phyloP scores from a whole-genome alignment of 352 stramenopile genomes.

The Phytophthora meadii region DNA sequence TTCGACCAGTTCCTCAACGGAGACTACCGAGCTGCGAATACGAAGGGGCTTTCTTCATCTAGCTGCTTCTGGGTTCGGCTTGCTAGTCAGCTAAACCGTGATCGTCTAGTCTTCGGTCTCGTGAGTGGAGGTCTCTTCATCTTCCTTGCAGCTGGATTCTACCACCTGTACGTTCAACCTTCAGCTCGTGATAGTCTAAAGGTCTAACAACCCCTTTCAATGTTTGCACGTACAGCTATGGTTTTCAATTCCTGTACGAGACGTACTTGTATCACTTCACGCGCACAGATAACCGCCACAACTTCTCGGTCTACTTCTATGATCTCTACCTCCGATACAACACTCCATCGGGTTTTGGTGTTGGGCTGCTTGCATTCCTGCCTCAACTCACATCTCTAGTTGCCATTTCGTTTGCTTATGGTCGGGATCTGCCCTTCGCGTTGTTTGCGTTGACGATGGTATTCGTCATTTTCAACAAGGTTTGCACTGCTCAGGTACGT shows the following conservation, averaged over 20 bases:
- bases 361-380: conserved; percentile 86
- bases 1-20: conserved; percentile 68
- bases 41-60: conserved; percentile 53
- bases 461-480: conserved; percentile 99
- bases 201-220: neutral
- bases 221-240: conserved; percentile 61
- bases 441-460: conserved; percentile 98
- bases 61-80: conserved; percentile 65
- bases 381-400: conserved; percentile 83
- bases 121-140: conserved; percentile 90
- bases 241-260: conserved; percentile 95
- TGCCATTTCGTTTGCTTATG: conserved; percentile 75
- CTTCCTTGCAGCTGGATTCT: conserved; percentile 83
- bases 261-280: conserved; percentile 99
- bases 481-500: conserved; percentile 87
- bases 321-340: conserved; percentile 97
- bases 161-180: conserved; percentile 67
- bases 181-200: neutral
- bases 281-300: conserved; percentile 99
- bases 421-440: conserved; percentile 92
- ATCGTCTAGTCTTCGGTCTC: conserved; percentile 90
- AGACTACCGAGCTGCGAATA: conserved; percentile 61
- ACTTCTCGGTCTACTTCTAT: conserved; percentile 99
- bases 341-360: conserved; percentile 72
- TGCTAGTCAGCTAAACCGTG: conserved; percentile 60